Conservation (phyloP, 306 rosid species). For the Trichosanthes cucumerina region DNA sequence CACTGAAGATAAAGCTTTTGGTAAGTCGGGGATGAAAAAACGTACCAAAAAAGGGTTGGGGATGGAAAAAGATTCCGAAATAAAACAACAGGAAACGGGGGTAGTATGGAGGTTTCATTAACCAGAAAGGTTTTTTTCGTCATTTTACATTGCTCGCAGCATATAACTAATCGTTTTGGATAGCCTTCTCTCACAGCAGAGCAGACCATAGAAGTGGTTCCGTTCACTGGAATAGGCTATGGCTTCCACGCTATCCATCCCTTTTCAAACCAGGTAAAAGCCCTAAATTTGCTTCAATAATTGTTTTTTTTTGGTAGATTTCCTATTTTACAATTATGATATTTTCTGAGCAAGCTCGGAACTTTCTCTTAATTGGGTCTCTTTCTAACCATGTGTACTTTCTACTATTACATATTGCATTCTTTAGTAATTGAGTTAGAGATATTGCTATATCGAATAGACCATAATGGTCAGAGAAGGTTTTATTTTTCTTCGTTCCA, state of each 20-base stretch:
- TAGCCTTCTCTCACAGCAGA: neutral
- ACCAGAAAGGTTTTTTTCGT: neutral
- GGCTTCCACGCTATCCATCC: neutral
- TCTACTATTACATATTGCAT: neutral
- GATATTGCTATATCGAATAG: neutral
- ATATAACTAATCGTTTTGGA: neutral
- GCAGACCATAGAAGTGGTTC: neutral
- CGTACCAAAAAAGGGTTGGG: too few relatives aligned
- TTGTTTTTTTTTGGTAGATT: neutral
- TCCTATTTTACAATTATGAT: neutral
- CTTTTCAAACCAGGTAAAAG: neutral
- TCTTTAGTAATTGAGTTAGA: neutral
- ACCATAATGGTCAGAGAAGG: neutral
- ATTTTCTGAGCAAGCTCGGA: neutral
- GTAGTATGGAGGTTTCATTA: neutral
- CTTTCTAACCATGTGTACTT: neutral
- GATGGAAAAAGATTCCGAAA: too few relatives aligned
- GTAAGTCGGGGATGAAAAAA: neutral
- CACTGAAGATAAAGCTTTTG: too few relatives aligned
- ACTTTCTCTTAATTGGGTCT: neutral
- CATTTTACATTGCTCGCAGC: neutral
- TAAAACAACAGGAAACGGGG: neutral
- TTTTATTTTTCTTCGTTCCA: neutral
- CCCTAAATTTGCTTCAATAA: neutral
- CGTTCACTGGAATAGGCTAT: neutral